These are phyloP conservation scores for Xylariaceae sp. DNA, from an alignment of 2,329 filamentous ascomycete species.

Conservation along the genomic window DNA sequence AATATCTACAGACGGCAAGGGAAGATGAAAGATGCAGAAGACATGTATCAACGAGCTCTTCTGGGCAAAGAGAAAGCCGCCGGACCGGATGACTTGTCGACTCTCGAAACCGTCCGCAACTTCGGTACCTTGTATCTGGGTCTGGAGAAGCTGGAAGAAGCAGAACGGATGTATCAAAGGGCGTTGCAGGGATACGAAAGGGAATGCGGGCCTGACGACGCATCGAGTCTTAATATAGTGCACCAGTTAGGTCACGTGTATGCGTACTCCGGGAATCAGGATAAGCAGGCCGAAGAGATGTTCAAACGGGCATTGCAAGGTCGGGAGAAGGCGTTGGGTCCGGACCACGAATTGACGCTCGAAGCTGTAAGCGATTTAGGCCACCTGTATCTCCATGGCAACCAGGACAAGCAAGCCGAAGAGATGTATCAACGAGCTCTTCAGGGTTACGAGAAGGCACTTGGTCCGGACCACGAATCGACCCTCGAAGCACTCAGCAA, in stretches of 20 bases:
- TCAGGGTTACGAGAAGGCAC: conserved; percentile 14
- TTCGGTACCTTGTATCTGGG: not conserved
- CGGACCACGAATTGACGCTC: not conserved
- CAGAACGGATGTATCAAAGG: conserved; percentile 29
- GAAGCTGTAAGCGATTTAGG: not conserved
- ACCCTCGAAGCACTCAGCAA: not conserved
- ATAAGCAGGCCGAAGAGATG: conserved; percentile 28
- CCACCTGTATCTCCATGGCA: not conserved
- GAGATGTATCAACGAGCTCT: conserved; percentile 30
- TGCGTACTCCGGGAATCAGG: conserved; percentile 20
- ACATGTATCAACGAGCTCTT: conserved; percentile 30
- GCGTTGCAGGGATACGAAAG: conserved; percentile 25
- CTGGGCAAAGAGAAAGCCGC: conserved; percentile 16
- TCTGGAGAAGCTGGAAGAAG: conserved; percentile 23
- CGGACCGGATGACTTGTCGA: conserved; percentile 1
- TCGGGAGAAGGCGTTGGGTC: conserved; percentile 1
- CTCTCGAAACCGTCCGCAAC: not conserved
- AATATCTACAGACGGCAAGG: conserved; percentile 11
- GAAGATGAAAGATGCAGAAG: conserved; percentile 26
- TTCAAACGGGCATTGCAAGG: conserved; percentile 29
- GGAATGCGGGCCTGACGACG: not conserved
- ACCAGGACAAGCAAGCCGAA: conserved; percentile 26
- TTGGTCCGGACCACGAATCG: conserved; percentile 2
- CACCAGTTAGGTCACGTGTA: conserved; percentile 31
- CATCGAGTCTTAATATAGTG: not conserved